Conservation (phyloP, 2,329 filamentous ascomycete genomes). For the Cordyceps fumosorosea region DNA sequence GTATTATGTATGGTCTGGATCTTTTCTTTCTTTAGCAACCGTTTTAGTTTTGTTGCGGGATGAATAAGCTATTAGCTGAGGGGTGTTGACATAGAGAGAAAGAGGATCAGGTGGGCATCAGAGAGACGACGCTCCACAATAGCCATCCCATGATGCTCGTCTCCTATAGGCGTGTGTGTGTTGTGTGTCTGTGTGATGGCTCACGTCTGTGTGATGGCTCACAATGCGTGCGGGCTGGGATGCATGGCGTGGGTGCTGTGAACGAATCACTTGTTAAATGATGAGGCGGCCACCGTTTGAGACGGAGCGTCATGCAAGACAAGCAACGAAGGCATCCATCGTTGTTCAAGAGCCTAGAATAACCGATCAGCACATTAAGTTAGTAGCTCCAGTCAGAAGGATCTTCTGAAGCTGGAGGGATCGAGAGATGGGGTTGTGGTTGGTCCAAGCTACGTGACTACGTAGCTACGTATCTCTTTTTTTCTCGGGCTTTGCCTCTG, state of each 20-base stretch:
- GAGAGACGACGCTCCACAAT: background rate
- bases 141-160: background rate
- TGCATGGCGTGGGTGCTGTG: background rate
- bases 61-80: background rate
- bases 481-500: background rate
- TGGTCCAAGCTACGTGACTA: slow-evolving; percentile 1
- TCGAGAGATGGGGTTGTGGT: background rate
- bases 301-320: background rate
- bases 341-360: background rate
- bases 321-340: background rate
- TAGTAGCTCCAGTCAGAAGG: background rate
- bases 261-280: background rate
- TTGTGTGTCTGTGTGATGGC: too few relatives aligned
- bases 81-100: background rate
- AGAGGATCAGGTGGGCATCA: background rate
- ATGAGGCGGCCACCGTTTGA: slow-evolving; percentile 5
- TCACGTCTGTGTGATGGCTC: background rate
- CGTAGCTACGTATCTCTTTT: slow-evolving; percentile 7
- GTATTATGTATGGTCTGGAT: background rate
- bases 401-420: background rate
- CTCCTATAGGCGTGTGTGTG: background rate
- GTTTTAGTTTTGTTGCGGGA: background rate
- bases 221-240: background rate
- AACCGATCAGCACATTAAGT: background rate
- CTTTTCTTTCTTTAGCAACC: background rate